Evolutionary conservation across 805 yeast genomes (phyloP), one percentile per base, ranked within the genome.

Genomic region (Hanseniaspora guilliermondii): DNA sequence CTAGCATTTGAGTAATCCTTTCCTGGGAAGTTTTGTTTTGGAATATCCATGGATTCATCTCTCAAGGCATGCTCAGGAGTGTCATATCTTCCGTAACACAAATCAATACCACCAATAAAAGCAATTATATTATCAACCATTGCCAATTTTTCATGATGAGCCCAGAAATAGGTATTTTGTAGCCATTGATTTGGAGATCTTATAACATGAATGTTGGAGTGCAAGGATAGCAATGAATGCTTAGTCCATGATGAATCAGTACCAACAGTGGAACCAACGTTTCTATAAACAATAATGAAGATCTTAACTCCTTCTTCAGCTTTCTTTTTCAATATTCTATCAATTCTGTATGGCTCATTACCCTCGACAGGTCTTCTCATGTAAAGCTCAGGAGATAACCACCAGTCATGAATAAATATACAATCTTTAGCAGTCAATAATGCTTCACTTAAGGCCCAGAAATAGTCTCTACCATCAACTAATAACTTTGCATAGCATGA

Each of bases 1-100:
- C 98, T 77, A 2, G 98, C 96, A 65, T 93, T 93, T 0, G 97
- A 89, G 66, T 93, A 93, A 68, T 93, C 99, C 63, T 93, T 93
- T 24, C 99, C 99, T 0, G 96, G 96, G 73, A 91, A 93, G 0
- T 77, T 74, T 65, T 89, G 75, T 37, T 68, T 69, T 50, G 72
- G 71, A 25, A 73, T 58, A 47, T 72, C 70, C 3, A 73, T 76
- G 4, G 74, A 68, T 62, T 87, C 96, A 69, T 93, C 99, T 19
- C 76, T 76, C 33, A 93, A 68, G 2, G 83, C 94, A 66, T 93
- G 99, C 62, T 91, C 96, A 1, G 97, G 95, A 0, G 97, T 91
- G 68, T 93, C 99, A 71, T 78, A 93, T 61, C 99, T 77, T 21
- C 98, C 99, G 66, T 78, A 93, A 65, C 99, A 93, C 55, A 93